Conservation (phyloP, 202 grass and related monocot species). For the Zoysia matrella region DNA sequence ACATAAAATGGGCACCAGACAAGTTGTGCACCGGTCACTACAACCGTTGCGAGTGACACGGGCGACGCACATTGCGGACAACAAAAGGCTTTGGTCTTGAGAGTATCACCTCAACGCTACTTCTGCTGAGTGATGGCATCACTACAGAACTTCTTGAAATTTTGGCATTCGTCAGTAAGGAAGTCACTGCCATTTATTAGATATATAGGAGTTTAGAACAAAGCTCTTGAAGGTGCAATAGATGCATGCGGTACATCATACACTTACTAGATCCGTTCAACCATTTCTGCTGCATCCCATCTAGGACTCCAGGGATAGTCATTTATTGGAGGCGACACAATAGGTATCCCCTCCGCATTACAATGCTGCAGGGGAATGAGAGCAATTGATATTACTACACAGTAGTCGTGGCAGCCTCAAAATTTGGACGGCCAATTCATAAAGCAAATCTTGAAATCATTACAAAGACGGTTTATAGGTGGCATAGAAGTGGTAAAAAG, state of each 20-base stretch:
- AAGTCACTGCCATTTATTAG: conserved; percentile 64
- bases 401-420: not conserved
- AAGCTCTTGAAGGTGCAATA: not conserved
- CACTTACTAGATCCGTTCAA: conserved; percentile 88
- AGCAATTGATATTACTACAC: not conserved
- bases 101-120: conserved; percentile 46
- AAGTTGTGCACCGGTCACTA: too few relatives aligned
- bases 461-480: not conserved
- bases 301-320: conserved; percentile 99
- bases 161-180: conserved; percentile 76
- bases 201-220: not conserved
- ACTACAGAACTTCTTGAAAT: conserved; percentile 89
- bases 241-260: not conserved
- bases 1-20: too few relatives aligned
- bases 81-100: too few relatives aligned
- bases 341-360: conserved; percentile 67
- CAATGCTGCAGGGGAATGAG: conserved; percentile 66
- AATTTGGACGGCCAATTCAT: not conserved
- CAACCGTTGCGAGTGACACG: too few relatives aligned
- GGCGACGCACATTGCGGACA: too few relatives aligned
- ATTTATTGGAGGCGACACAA: conserved; percentile 65
- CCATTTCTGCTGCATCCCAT: conserved; percentile 76
- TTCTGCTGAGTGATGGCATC: conserved; percentile 54
- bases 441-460: not conserved
- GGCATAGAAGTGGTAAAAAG: not conserved